Percentiles rank a stretch among this genome's conserved stretches.
Evolutionary conservation across 164 flowering plant genomes (phyloP).

Genomic region (Magnolia sinica): DNA sequence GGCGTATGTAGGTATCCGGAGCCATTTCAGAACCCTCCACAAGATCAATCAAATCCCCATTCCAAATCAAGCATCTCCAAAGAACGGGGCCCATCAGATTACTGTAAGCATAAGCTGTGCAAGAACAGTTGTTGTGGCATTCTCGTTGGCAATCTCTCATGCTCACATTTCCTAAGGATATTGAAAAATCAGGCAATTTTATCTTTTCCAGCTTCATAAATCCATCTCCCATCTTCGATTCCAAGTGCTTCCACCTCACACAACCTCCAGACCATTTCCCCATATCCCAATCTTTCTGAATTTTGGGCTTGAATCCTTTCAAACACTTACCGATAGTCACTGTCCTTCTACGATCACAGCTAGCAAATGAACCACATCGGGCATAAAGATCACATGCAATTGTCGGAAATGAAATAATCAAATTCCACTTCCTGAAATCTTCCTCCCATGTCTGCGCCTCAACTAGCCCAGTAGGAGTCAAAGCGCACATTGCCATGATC

Average conservation of each 20-base stretch:
- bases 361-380: constrained; percentile 12
- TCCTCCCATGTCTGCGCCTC: neutral
- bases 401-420: neutral
- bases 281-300: constrained; percentile 11
- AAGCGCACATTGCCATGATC: neutral
- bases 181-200: constrained; percentile 26
- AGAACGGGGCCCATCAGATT: too few species aligned
- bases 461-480: neutral
- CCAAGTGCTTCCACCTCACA: neutral
- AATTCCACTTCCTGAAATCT: neutral
- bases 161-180: neutral
- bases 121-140: constrained; percentile 20
- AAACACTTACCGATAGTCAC: constrained; percentile 4
- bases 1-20: too few species aligned
- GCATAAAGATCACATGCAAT: neutral
- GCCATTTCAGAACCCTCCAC: neutral
- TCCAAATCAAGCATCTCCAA: constrained; percentile 16
- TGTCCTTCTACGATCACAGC: constrained; percentile 7
- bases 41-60: constrained; percentile 9
- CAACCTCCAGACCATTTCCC: constrained; percentile 18
- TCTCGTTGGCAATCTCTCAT: constrained; percentile 7
- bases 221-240: constrained; percentile 17
- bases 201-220: constrained; percentile 20
- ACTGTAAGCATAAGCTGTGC: constrained; percentile 14
- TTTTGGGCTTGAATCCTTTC: constrained; percentile 34